Evolutionary conservation across 495 filamentous ascomycete species (phyloP).

Genomic region (Xylaria intraflava): DNA sequence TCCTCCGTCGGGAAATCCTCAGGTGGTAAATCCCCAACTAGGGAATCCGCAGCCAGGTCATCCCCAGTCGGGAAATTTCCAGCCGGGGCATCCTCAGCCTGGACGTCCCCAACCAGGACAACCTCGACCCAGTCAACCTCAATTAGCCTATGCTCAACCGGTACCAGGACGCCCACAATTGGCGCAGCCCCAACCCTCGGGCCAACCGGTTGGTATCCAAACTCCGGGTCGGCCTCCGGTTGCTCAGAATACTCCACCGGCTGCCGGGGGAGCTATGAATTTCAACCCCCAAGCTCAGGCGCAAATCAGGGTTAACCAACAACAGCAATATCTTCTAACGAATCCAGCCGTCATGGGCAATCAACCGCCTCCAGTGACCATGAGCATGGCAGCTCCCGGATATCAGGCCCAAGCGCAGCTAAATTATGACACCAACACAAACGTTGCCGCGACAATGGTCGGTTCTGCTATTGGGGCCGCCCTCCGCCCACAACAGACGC

Average conservation of each 20-base stretch:
- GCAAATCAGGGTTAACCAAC: constrained; percentile 1
- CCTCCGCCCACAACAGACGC: constrained; percentile 6
- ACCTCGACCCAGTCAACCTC: not conserved
- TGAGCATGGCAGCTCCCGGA: not conserved
- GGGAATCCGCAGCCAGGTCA: not conserved
- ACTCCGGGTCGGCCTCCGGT: constrained; percentile 18
- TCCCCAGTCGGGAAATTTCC: not conserved
- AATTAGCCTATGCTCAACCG: not conserved
- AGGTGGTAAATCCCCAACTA: not conserved
- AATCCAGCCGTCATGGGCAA: not conserved
- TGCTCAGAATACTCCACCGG: constrained; percentile 12
- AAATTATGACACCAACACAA: not conserved
- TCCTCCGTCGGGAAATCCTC: not conserved
- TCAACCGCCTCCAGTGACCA: not conserved
- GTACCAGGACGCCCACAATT: not conserved
- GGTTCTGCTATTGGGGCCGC: constrained; percentile 3
- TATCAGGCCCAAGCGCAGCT: not conserved
- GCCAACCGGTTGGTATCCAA: constrained; percentile 10
- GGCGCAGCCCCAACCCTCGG: not conserved
- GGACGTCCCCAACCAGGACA: not conserved
- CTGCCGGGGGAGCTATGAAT: constrained; percentile 6
- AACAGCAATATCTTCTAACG: not conserved
- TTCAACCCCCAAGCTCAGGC: constrained; percentile 6
- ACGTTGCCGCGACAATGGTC: not conserved
- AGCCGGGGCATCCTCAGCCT: not conserved